Percentiles rank a stretch among this genome's conserved stretches.
phyloP scores from a whole-genome alignment of 305 asterid genomes.

The Solanum hybrid region DNA sequence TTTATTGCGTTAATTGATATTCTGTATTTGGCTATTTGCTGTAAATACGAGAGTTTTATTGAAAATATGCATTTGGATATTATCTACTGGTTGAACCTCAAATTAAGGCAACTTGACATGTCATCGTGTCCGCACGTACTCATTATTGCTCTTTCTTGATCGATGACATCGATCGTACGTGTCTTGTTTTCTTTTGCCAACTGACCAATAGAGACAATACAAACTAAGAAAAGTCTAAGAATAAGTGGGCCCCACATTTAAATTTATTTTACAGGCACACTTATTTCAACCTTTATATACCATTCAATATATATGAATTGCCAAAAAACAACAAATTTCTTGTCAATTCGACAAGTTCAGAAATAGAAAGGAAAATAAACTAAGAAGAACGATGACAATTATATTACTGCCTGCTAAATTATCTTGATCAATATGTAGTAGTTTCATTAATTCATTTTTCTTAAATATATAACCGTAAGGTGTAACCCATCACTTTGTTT shows the following conservation, averaged over 20 bases:
- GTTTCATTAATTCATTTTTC: too few relatives aligned
- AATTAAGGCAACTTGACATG: background rate
- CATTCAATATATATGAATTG: background rate
- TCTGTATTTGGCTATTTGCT: background rate
- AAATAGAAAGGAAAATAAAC: background rate
- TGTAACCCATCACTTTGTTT: too few relatives aligned
- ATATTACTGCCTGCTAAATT: background rate
- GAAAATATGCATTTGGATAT: too few relatives aligned
- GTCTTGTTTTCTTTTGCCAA: background rate
- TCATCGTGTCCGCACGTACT: background rate
- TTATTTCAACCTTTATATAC: background rate
- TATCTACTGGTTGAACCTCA: too few relatives aligned
- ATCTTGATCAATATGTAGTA: background rate
- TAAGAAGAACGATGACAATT: background rate
- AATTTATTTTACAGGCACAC: background rate
- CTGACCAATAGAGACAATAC: background rate
- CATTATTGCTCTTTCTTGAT: background rate
- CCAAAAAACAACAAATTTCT: background rate
- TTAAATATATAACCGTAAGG: background rate
- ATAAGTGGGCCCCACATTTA: background rate
- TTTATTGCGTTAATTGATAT: background rate
- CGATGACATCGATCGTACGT: background rate
- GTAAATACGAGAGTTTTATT: too few relatives aligned
- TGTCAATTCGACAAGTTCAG: background rate
- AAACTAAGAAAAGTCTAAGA: background rate